A percentile compares a stretch with the other conserved stretches of the same genome.
Evolutionary conservation across 2,329 filamentous ascomycete species (phyloP).

Genomic region (Cyphellophora attinorum): DNA sequence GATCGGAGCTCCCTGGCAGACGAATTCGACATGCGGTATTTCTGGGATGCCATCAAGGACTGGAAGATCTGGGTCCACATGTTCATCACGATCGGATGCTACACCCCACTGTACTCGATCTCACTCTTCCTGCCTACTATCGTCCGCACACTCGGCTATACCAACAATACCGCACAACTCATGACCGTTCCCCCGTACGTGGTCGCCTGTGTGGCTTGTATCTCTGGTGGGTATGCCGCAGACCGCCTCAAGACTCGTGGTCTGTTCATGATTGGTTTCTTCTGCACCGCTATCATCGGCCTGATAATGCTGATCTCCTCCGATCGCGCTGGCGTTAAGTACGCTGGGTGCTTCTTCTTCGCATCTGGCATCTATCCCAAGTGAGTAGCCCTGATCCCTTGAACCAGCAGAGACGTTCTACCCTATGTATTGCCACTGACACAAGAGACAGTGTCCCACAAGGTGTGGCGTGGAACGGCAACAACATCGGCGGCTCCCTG

Average conservation of each 20-base stretch:
- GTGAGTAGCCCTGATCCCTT: too few species aligned
- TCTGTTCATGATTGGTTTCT: conserved; percentile 59
- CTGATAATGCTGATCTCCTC: conserved; percentile 66
- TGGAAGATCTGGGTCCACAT: conserved; percentile 38
- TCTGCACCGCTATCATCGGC: conserved; percentile 61
- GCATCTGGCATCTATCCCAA: conserved; percentile 82
- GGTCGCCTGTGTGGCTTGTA: conserved; percentile 47
- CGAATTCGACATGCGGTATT: conserved; percentile 36
- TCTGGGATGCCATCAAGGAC: conserved; percentile 38
- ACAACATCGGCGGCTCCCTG: conserved; percentile 81
- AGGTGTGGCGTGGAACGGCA: conserved; percentile 77
- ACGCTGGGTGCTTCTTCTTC: conserved; percentile 74
- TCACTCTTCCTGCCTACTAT: conserved; percentile 51
- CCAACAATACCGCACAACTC: conserved; percentile 50
- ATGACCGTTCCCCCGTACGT: conserved; percentile 61
- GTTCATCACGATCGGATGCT: conserved; percentile 25
- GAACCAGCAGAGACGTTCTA: too few species aligned
- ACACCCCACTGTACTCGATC: conserved; percentile 50
- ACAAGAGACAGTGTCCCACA: conserved; percentile 75
- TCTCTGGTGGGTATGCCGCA: conserved; percentile 48
- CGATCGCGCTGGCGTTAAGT: conserved; percentile 57
- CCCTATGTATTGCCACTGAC: too few species aligned
- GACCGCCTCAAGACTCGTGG: conserved; percentile 53
- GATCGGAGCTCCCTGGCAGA: conserved; percentile 34
- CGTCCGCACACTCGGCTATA: conserved; percentile 46